Base-by-base conservation (phyloP, 345 rosid genomes). In the Boechera retrofracta region DNA sequence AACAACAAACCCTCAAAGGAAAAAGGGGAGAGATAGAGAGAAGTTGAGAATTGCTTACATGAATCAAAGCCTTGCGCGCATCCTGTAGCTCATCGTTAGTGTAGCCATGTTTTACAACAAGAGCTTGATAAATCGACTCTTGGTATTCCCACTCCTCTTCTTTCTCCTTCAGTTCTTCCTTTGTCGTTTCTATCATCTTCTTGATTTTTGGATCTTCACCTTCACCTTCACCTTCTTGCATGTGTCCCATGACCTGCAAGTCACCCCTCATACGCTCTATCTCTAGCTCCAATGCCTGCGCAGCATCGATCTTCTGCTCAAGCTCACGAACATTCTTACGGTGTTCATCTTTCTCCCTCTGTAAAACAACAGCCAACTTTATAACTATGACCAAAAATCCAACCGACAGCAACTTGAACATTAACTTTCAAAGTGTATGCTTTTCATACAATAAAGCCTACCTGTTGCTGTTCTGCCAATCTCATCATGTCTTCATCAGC, bases 391-490 rank as follows among this genome's bases (percentile, higher is more conserved):
- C 60, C 62, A 8, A 61, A 53, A 74, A 66, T 33, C 58, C 57
- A 41, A 51, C 60, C 3, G 9, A 55, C 13, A 39, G 41, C 39
- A 54, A 41, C 49, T 52, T 33, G 24, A 60, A 26, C 31, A 41
- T 21, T 39, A n/a, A 32, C 16, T n/a, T 16, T 29, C 11, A 6
- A 67, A 47, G n/a, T 52, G 32, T 21, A n/a, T 24, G 3, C 6
- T 9, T 18, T 48, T 51, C 44, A 6, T 42, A 56, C 10, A 28
- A n/a, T 11, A 38, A 63, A 62, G 49, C 56, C 39, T 36, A 88
- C 98, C 90, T 86, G 86, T 33, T 93, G 98, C 53, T 76, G 83
- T 75, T 89, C 82, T 21, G 87, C 97, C 82, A 94, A 51, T 74
- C 53, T 87, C 62, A 81, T 64, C 78, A 91, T 28, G 12, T 63